Evolutionary conservation across 2,329 filamentous ascomycete genomes (phyloP), one percentile per base, ranked within the genome.

Genomic region (Alternaria sp.): DNA sequence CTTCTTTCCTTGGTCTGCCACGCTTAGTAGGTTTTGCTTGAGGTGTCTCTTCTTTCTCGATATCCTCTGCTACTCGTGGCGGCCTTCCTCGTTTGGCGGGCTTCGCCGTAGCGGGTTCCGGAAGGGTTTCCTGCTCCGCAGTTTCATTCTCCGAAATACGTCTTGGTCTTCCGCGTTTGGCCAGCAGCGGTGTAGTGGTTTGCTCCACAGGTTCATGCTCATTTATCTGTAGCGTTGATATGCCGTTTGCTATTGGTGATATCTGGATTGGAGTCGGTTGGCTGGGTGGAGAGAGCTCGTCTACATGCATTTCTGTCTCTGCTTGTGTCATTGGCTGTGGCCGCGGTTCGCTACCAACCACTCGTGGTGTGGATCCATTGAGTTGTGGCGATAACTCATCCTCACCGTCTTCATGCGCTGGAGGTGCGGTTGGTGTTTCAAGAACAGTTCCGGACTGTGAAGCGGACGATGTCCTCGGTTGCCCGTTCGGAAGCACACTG

Each of bases 381-480:
- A 41, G 30, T 41, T 64, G 62, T 9, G 72, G 70, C 5, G 72
- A 72, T 12, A 76, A 58, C 51, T 75, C 73, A 48, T 76, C 75
- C 24, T 71, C 73, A 44, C 66, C 70, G 5, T 72, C 71, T 4
- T 70, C 71, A 12, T 51, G 69, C 24, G 52, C 57, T 47, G 58
- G 59, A 2, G 51, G 59, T 26, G 59, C 60, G 38, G 39, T 59
- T 8, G 69, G 66, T 4, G 65, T 72, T 5, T 65, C 61, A 36
- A 62, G 61, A 14, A 62, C 54, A 11, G 62, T 34, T 3, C 54
- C 53, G 44, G 52, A 62, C 11, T 57, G 68, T 18, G 64, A 53
- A 7, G 64, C 60, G 8, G 66, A 67, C 2, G 62, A 59, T 16
- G 46, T 34, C 46, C 63, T 65, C 7, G 64, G 47, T 14, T 60